Evolutionary conservation across 371 early-diverging fungal genomes (phyloP), one percentile per base, ranked within the genome.

Genomic region (Polyrhizophydium stewartii): DNA sequence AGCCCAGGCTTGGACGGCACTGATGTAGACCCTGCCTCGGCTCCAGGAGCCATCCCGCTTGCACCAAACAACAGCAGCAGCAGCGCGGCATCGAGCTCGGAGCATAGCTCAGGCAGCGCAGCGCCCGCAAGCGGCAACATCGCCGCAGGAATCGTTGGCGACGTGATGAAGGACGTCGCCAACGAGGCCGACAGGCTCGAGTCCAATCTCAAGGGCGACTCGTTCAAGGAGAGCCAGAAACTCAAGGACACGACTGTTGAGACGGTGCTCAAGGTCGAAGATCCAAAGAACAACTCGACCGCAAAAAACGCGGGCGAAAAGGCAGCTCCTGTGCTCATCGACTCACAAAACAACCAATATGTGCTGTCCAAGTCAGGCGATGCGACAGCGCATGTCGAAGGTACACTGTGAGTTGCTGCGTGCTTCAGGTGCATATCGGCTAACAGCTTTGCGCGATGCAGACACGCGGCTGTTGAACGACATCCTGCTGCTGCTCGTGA

Each of bases 381-480:
- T 10, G 35, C 24, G 27, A 58, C 27, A 21, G 35, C 49, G 27
- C 24, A 66, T 16, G 63, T 63, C 12, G 17, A 62, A 27, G 31
- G 65, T 30, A 43, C 50, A 3, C 13, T 13, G 25, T 51, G 19
- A 16, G 12, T 22, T 13, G 12, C 28, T 19, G 52, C 28, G 19
- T 16, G 19, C 28, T 25, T 19, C 16, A 25, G 19, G 28, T 22
- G 52, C 16, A 51, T 25, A 16, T 16, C 28, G 25, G 12, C 16
- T 16, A 51, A 16, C n/a, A 25, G 10, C n/a, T 51, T 51, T 24
- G 52, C 52, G 16, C 41, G 82, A 76, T 24, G 77, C 49, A 78
- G 85, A 86, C 67, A 59, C 72, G 37, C 76, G 73, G 47, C 63
- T 86, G 17, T 65, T 85, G 46, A 72, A 83, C 57, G 87, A 86